Percentiles rank a stretch among this genome's conserved stretches.
Conservation (phyloP, 305 asterid genomes). For the Fraxinus nigra region DNA sequence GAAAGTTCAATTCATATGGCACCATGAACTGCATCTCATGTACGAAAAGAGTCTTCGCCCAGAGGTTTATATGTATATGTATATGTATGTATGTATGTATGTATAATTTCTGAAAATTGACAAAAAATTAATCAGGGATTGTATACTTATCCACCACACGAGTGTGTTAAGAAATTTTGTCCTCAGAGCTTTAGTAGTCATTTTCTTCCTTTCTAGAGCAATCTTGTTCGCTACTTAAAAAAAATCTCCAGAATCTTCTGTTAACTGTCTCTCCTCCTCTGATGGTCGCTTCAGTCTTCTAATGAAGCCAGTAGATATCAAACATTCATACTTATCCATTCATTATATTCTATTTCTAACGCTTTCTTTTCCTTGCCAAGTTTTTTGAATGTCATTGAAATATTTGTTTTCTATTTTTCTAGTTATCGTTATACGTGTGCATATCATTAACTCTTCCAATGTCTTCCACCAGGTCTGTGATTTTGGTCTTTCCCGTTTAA, state of each 20-base stretch:
- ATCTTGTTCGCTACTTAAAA: background rate
- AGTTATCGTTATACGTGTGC: background rate
- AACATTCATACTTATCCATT: background rate
- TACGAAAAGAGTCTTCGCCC: background rate
- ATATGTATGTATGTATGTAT: too few relatives aligned
- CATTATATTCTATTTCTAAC: background rate
- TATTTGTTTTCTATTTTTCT: background rate
- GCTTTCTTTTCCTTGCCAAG: constrained; percentile 41
- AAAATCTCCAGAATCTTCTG: background rate
- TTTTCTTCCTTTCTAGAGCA: background rate
- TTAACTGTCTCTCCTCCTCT: background rate
- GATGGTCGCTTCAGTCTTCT: background rate
- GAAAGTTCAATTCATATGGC: background rate
- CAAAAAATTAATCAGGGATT: background rate
- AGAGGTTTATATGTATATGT: background rate
- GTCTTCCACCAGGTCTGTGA: constrained; percentile 72
- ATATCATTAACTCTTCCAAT: constrained; percentile 24
- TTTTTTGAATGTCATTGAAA: constrained; percentile 42
- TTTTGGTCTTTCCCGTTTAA: constrained; percentile 95
- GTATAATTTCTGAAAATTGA: background rate
- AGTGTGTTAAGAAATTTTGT: background rate
- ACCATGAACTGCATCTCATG: background rate
- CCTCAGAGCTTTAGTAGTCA: background rate
- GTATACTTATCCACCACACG: background rate
- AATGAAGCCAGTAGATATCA: background rate